Evolutionary conservation across 176 grass and related monocot species (phyloP), one percentile per base, ranked within the genome.

Genomic region (Lolium multiflorum): DNA sequence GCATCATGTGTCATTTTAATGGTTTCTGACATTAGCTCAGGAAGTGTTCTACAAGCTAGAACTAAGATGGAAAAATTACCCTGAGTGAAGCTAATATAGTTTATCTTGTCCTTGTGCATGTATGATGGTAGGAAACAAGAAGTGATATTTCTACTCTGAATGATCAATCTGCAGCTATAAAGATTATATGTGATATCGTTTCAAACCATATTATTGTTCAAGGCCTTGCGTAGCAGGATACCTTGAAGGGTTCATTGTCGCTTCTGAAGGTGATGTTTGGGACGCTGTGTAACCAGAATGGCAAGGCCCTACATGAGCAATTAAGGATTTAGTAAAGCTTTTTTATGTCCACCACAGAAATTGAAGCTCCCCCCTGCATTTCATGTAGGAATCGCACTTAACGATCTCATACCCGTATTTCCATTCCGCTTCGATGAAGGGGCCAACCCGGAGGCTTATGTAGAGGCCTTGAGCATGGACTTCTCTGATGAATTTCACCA

Each of bases 401-500:
- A 63, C 59, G 10, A 48, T 82, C 24, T 10, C 81, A 68, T 94
- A 97, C 94, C 91, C 94, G 37, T 94, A 94, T 82, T 92, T 91
- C 94, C 94, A 97, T 77, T 97, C 94, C 2, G 94, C 44, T 58
- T 97, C 75, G 65, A 97, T 57, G 58, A 97, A 97, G 15, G 94
- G 94, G 43, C 91, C 94, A 10, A 97, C 69, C 60, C 94, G 77
- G n/a, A 97, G 89, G 85, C 92, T 97, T 16, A 90, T 82, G 79
- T 90, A 92, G 4, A 97, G 89, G 49, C 88, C 94, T 87, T 94
- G 91, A 79, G 82, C 87, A 69, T 94, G 82, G 75, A 94, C 80
- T 84, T 92, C 85, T 88, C 83, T 97, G 83, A 97, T 92, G 90
- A 97, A 97, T 41, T 86, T 90, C 73, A 94, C 90, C 15, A 97